Percentiles rank a stretch among this genome's conserved stretches.
Conservation (phyloP, 345 rosid genomes). For the Eucalyptus pauciflora region DNA sequence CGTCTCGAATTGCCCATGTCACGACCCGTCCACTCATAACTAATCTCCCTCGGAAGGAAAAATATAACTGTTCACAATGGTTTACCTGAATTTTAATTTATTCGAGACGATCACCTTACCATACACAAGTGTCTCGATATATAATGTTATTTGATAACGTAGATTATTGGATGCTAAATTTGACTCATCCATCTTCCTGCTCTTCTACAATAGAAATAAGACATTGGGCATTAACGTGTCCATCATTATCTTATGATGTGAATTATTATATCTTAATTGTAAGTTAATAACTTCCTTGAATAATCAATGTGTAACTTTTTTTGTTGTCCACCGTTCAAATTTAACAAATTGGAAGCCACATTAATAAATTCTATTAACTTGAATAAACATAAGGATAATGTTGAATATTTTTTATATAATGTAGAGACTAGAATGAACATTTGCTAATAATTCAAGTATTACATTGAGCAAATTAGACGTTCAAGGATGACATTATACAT, state of each 20-base stretch:
- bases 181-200: accelerated
- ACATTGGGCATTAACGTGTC: no score
- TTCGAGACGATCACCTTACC: no score
- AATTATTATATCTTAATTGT: accelerated
- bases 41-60: background rate
- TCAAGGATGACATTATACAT: accelerated
- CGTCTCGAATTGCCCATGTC: background rate
- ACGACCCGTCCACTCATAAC: background rate
- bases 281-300: background rate
- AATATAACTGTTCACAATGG: background rate
- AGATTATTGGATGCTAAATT: no score
- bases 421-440: background rate
- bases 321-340: background rate
- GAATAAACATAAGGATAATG: background rate
- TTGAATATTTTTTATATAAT: background rate
- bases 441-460: background rate
- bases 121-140: accelerated
- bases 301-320: accelerated
- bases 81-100: no score
- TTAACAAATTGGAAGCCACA: accelerated
- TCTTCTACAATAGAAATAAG: background rate
- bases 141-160: no score
- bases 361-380: background rate
- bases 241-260: no score
- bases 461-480: background rate